Percentiles rank a stretch among this genome's conserved stretches.
Evolutionary conservation across 2,329 filamentous ascomycete species (phyloP).

Genomic region (Colletotrichum siamense): DNA sequence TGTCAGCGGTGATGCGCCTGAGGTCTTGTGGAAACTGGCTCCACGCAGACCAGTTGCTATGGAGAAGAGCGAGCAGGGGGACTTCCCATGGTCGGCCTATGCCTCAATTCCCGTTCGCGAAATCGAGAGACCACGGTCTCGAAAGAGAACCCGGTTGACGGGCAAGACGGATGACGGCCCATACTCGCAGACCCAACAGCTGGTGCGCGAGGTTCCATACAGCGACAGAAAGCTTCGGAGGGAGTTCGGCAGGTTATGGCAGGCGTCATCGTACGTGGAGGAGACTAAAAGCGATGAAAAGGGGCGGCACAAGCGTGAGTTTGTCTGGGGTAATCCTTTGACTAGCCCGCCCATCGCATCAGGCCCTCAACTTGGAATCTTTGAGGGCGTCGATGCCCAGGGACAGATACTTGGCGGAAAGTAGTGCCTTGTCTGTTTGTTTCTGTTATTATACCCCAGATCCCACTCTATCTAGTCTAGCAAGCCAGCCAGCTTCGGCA

Average conservation of each 20-base stretch:
- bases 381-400: slow-evolving; percentile 46
- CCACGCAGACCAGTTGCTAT: slow-evolving; percentile 36
- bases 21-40: slow-evolving; percentile 43
- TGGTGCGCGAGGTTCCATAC: slow-evolving; percentile 25
- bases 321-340: slow-evolving; percentile 52
- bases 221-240: slow-evolving; percentile 50
- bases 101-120: slow-evolving; percentile 42
- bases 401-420: slow-evolving; percentile 22
- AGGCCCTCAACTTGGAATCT: slow-evolving; percentile 47
- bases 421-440: neutral
- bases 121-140: slow-evolving; percentile 41
- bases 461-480: slow-evolving; percentile 29
- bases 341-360: slow-evolving; percentile 33
- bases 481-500: slow-evolving; percentile 64
- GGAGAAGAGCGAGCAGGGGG: neutral
- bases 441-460: neutral
- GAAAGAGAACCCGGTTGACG: slow-evolving; percentile 38
- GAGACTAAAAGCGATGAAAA: slow-evolving; percentile 25
- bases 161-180: slow-evolving; percentile 42
- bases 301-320: slow-evolving; percentile 33
- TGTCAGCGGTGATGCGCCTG: slow-evolving; percentile 43
- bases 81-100: slow-evolving; percentile 50
- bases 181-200: slow-evolving; percentile 34
- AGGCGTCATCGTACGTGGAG: slow-evolving; percentile 47
- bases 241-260: slow-evolving; percentile 52